Base-by-base conservation (phyloP, 306 rosid species). In the Benincasa hispida region DNA sequence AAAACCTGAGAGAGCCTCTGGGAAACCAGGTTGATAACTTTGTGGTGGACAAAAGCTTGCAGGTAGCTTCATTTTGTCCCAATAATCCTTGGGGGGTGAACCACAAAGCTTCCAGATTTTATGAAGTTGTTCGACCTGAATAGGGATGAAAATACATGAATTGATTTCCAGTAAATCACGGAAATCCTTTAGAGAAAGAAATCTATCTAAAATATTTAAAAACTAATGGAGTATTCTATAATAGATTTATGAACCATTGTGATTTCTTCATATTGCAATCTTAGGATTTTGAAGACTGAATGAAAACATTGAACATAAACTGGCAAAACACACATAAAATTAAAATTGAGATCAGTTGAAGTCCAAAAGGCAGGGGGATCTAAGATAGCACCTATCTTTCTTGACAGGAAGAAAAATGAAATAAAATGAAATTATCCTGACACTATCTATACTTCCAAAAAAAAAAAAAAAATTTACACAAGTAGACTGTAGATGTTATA, bases 61-160 rank as follows among this genome's bases (percentile, higher is more conserved):
- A 69, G 81, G 84, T 62, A 85, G 78, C 80, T 83, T 89, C 88
- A 84, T 80, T 82, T 78, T 87, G 54, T 54, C 83, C 89, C 85
- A 88, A 77, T 89, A 91, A 65, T 91, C 93, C 25, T 85, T 94
- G 7, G 86, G 61, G 28, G 95, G 98, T 51, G 92, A 79, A 62
- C 98, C 97, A 76, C 91, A 88, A 59, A 93, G 93, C 81, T 89
- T 93, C 85, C 85, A 91, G 85, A 93, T 91, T 88, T 75, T 87
- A 81, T 89, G 95, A 76, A 93, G 87, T 66, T 93, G 97, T 80
- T 93, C 92, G 79, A 93, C 88, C 95, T 93, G 80, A 79, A 76
- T 51, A 48, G 47, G 80, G 11, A 80, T 28, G 45, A 63, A 63
- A 17, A 47, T 47, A 70, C 48, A 70, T 12, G 37, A 70, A 70